These are phyloP conservation scores for Phoma herbarum DNA, from an alignment of 2,329 filamentous ascomycete genomes.

Conservation along the genomic window DNA sequence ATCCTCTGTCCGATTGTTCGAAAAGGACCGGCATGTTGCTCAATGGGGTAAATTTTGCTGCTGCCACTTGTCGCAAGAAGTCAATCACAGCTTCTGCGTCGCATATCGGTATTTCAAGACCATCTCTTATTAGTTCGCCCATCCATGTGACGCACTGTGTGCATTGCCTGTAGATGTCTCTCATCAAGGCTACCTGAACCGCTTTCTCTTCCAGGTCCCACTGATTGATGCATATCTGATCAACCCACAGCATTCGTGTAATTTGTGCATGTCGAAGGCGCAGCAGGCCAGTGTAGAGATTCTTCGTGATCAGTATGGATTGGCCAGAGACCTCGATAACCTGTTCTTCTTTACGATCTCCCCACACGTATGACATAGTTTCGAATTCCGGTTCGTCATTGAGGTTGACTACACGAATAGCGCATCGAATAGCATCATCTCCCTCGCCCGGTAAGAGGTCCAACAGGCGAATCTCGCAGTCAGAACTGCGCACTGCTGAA, in stretches of 20 bases:
- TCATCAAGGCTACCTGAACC: constrained; percentile 39
- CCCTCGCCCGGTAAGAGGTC: constrained; percentile 18
- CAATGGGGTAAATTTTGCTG: background rate
- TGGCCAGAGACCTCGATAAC: constrained; percentile 21
- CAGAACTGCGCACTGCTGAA: background rate
- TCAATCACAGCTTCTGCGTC: constrained; percentile 25
- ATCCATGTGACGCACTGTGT: constrained; percentile 36
- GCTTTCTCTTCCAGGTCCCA: constrained; percentile 31
- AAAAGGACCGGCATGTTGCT: constrained; percentile 17
- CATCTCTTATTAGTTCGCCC: constrained; percentile 25
- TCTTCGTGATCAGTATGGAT: constrained; percentile 22
- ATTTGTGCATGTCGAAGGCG: constrained; percentile 24
- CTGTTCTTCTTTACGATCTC: constrained; percentile 14
- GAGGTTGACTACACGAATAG: constrained; percentile 12
- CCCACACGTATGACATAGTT: constrained; percentile 37
- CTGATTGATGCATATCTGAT: constrained; percentile 45
- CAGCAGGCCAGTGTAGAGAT: constrained; percentile 26
- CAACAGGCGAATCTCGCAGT: constrained; percentile 23
- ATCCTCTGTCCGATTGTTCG: constrained; percentile 3
- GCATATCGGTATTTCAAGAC: background rate
- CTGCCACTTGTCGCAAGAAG: constrained; percentile 22
- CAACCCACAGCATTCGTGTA: constrained; percentile 33
- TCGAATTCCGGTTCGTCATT: constrained; percentile 21
- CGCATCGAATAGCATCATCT: constrained; percentile 14
- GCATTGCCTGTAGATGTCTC: constrained; percentile 36